A percentile compares a stretch with the other conserved stretches of the same genome.
Conservation (phyloP, 495 filamentous ascomycete genomes). For the Pseudevernia furfuracea region DNA sequence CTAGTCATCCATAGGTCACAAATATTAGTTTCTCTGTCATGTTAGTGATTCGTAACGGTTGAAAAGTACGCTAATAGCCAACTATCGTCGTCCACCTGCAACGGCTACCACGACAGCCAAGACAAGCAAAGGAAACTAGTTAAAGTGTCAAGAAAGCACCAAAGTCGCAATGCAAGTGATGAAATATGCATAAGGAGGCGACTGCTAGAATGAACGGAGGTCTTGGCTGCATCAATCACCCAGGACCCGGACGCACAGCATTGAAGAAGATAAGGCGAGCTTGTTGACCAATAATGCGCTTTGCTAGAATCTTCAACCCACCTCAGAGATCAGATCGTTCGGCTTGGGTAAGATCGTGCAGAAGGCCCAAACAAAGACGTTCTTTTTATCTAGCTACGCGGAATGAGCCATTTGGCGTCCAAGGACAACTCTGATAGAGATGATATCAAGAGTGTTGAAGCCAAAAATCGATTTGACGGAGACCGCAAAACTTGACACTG, state of each 20-base stretch:
- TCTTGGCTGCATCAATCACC: neutral
- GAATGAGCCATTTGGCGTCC: neutral
- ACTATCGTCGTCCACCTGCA: neutral
- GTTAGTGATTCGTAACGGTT: neutral
- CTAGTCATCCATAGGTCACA: neutral
- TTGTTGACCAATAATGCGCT: neutral
- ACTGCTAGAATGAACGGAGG: neutral
- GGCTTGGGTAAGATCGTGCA: neutral
- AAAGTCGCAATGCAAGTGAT: neutral
- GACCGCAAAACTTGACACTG: too few relatives aligned
- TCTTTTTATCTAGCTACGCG: neutral
- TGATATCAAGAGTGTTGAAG: too few relatives aligned
- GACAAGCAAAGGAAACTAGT: neutral
- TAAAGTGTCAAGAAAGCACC: neutral
- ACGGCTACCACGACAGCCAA: neutral
- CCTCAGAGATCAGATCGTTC: neutral
- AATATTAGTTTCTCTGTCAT: too few relatives aligned
- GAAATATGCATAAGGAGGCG: neutral
- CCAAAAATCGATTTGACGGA: too few relatives aligned
- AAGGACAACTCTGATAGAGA: too few relatives aligned
- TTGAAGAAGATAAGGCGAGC: neutral
- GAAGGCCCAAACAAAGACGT: neutral
- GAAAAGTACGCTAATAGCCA: neutral
- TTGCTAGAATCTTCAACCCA: neutral
- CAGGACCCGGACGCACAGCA: neutral